phyloP scores from a whole-genome alignment of 768 basidiomycete genomes.

The Dioszegia aurantiaca region DNA sequence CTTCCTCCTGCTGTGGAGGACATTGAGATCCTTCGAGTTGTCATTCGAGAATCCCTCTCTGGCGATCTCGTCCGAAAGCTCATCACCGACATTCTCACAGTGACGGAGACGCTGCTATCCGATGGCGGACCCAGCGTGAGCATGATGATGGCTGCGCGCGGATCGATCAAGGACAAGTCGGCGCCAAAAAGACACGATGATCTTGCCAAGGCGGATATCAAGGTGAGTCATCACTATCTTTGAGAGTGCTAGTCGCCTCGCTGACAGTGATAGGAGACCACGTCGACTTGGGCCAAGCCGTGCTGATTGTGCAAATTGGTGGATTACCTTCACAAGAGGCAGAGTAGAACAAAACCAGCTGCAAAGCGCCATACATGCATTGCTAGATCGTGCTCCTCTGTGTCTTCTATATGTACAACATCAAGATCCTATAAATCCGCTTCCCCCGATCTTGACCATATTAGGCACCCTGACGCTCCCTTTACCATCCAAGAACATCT shows the following conservation, averaged over 20 bases:
- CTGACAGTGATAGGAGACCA: constrained; percentile 1
- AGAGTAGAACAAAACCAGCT: too few relatives aligned
- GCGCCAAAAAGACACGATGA: constrained; percentile 1
- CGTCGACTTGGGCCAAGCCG: constrained; percentile 14
- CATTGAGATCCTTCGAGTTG: constrained; percentile 63
- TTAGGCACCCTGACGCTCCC: constrained; percentile 31
- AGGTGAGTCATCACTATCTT: background rate
- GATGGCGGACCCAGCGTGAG: constrained; percentile 33
- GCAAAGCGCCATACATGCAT: too few relatives aligned
- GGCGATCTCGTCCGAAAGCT: constrained; percentile 48
- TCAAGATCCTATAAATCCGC: background rate
- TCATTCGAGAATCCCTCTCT: constrained; percentile 61
- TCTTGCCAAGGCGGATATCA: constrained; percentile 9
- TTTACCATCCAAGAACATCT: constrained; percentile 72
- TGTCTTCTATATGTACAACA: too few relatives aligned
- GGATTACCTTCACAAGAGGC: background rate
- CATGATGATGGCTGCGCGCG: constrained; percentile 25
- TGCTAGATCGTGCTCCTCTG: too few relatives aligned
- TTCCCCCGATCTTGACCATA: background rate
- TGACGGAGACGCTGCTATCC: constrained; percentile 37
- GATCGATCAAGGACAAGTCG: background rate
- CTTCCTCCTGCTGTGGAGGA: constrained; percentile 59
- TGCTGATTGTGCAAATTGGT: too few relatives aligned
- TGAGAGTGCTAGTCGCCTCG: background rate
- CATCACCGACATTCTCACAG: constrained; percentile 41